Conservation (phyloP, 371 early-diverging fungal species). For the Umbelopsis sp. region DNA sequence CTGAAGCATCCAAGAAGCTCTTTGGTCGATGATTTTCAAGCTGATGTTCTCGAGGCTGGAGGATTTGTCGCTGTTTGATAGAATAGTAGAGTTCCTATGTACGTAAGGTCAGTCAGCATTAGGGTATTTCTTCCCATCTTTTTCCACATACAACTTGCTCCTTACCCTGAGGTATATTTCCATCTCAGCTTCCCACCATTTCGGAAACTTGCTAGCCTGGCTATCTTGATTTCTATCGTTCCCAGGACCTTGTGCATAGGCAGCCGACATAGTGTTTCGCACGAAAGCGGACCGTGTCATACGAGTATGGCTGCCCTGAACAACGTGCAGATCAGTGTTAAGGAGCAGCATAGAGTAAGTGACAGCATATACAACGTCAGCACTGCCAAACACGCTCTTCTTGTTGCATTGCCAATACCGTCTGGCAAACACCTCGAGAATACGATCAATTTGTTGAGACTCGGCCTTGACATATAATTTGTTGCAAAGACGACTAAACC, state of each 20-base stretch:
- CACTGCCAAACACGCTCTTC: slow-evolving; percentile 53
- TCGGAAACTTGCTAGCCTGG: slow-evolving; percentile 28
- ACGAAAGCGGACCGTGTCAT: slow-evolving; percentile 69
- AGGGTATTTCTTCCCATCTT: not conserved
- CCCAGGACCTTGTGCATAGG: slow-evolving; percentile 49
- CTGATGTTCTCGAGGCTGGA: slow-evolving; percentile 55
- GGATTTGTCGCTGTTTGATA: slow-evolving; percentile 76
- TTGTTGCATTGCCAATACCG: slow-evolving; percentile 86
- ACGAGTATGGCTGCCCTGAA: slow-evolving; percentile 64
- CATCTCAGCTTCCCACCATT: slow-evolving; percentile 48
- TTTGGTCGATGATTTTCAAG: slow-evolving; percentile 9
- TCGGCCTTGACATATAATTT: slow-evolving; percentile 87
- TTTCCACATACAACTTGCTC: no score
- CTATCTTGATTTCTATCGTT: slow-evolving; percentile 34
- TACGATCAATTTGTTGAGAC: slow-evolving; percentile 90
- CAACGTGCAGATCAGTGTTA: slow-evolving; percentile 92
- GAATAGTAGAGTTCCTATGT: slow-evolving; percentile 72
- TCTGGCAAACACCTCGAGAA: slow-evolving; percentile 79
- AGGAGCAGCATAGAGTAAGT: slow-evolving; percentile 85
- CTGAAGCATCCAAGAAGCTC: not conserved
- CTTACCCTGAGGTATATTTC: slow-evolving; percentile 44
- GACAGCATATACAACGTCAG: slow-evolving; percentile 83
- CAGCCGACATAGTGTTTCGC: slow-evolving; percentile 60
- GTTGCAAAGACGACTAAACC: slow-evolving; percentile 63
- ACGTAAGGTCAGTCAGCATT: slow-evolving; percentile 26